Evolutionary conservation across 305 asterid species (phyloP), one percentile per base, ranked within the genome.

Genomic region (Fraxinus angustifolia): DNA sequence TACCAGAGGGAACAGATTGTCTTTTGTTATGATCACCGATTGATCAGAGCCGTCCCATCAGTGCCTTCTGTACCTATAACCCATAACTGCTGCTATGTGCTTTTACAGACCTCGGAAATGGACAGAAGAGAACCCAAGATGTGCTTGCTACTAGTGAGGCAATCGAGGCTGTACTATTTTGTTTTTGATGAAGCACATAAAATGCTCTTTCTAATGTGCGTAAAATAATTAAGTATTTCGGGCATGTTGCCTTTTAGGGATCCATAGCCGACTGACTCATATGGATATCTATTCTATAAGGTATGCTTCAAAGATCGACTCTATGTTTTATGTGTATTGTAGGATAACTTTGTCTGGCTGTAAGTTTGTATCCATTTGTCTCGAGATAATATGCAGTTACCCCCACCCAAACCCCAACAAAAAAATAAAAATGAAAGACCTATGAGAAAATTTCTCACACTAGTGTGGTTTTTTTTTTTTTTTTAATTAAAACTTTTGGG

Each of bases 1-100:
- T 92, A 77, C 94, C 95, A 4, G 92, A 91, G 72, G 93, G 75
- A 36, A 28, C 30, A 75, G 87, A 85, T 38, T 92, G 97, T 83
- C 78, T 91, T 84, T 76, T 93, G 78, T 83, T 93, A 76, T 93
- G 92, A 93, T 87, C 84, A 16, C 78, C 5, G 30, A 76, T 36
- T 31, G 12, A 42, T 76, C 45, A 79, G 30, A 77, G 23, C 53
- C 14, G 19, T 19, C 77, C 76, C 72, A 28, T 2, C 6, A 21
- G 30, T 30, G 33, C 83, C 40, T 11, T 80, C 62, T 45, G 8
- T 76, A 73, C 78, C 60, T 19, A 65, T 8, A 31, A 16, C 65
- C 48, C 76, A 17, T 62, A 17, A 40, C 67, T 42, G 26, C 36
- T 26, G 72, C 83, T 62, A 28, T 77, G 31, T 79, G 33, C 65